Percentiles rank a stretch among this genome's conserved stretches.
phyloP scores from a whole-genome alignment of 2,329 filamentous ascomycete species.

The Sarocladium strictum region DNA sequence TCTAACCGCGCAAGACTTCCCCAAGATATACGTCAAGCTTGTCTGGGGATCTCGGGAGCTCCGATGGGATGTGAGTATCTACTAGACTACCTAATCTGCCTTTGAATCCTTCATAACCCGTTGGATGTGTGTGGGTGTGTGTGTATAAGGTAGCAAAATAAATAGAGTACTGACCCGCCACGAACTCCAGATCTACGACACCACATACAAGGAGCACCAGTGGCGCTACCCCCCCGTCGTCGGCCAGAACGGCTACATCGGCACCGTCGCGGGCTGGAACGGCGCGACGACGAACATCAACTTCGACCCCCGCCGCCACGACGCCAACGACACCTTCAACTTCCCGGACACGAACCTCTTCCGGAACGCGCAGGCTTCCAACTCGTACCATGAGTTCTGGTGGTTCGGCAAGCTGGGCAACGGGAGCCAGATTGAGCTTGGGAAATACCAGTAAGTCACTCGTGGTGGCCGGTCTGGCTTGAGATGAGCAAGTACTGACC shows the following conservation, averaged over 20 bases:
- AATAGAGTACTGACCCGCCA: neutral
- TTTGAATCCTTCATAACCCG: too few species aligned
- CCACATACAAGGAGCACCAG: constrained; percentile 20
- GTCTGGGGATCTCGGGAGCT: constrained; percentile 18
- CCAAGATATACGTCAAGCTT: constrained; percentile 15
- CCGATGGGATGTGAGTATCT: constrained; percentile 14
- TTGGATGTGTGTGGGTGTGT: too few species aligned
- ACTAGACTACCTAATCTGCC: neutral
- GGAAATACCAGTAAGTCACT: constrained; percentile 15
- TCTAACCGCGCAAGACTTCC: constrained; percentile 14
- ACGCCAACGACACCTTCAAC: constrained; percentile 18
- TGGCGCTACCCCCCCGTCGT: constrained; percentile 29
- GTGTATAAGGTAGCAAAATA: neutral
- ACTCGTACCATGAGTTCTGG: constrained; percentile 15
- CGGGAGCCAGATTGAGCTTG: constrained; percentile 19
- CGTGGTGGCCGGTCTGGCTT: too few species aligned
- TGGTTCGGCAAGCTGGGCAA: constrained; percentile 24
- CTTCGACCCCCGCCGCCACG: constrained; percentile 17
- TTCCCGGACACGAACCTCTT: constrained; percentile 15
- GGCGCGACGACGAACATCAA: constrained; percentile 11
- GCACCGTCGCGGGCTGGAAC: constrained; percentile 21
- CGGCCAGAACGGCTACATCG: constrained; percentile 26
- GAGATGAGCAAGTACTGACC: too few species aligned
- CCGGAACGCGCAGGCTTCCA: constrained; percentile 9
- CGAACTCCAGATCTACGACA: constrained; percentile 19